phyloP scores from a whole-genome alignment of 192 early-diverging fungal genomes.

The Chytriomyces confervae region DNA sequence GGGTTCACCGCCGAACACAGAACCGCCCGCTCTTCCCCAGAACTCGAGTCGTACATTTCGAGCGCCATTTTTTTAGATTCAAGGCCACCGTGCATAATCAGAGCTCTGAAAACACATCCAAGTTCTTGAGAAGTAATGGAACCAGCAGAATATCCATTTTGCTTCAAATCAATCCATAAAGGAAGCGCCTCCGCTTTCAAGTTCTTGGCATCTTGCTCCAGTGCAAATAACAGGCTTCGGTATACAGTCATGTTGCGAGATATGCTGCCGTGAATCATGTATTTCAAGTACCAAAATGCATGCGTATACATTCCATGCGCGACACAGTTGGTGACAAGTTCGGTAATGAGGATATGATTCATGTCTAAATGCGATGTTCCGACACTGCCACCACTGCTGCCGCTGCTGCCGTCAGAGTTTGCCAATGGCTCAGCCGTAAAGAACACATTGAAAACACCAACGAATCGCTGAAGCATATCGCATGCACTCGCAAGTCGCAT shows the following conservation, averaged over 20 bases:
- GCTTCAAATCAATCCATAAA: constrained; percentile 21
- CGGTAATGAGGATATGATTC: constrained; percentile 26
- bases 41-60: constrained; percentile 5
- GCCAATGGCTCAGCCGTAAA: constrained; percentile 1
- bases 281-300: constrained; percentile 39
- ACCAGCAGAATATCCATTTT: constrained; percentile 20
- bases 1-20: constrained; percentile 16
- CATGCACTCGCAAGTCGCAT: constrained; percentile 25
- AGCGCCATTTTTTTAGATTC: constrained; percentile 31
- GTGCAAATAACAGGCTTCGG: constrained; percentile 16
- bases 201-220: constrained; percentile 12
- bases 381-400: background rate
- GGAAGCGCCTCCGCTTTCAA: constrained; percentile 9
- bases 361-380: constrained; percentile 20
- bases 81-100: constrained; percentile 12
- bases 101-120: constrained; percentile 14
- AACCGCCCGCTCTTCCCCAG: background rate
- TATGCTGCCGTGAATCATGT: constrained; percentile 33
- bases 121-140: background rate
- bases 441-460: constrained; percentile 33
- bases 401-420: background rate
- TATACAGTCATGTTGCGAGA: constrained; percentile 16
- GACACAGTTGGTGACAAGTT: constrained; percentile 36
- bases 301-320: constrained; percentile 35
- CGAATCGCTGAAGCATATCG: constrained; percentile 32